Percentiles rank a stretch among this genome's conserved stretches.
phyloP scores from a whole-genome alignment of 2,329 filamentous ascomycete genomes.

The Diaporthe velutina region DNA sequence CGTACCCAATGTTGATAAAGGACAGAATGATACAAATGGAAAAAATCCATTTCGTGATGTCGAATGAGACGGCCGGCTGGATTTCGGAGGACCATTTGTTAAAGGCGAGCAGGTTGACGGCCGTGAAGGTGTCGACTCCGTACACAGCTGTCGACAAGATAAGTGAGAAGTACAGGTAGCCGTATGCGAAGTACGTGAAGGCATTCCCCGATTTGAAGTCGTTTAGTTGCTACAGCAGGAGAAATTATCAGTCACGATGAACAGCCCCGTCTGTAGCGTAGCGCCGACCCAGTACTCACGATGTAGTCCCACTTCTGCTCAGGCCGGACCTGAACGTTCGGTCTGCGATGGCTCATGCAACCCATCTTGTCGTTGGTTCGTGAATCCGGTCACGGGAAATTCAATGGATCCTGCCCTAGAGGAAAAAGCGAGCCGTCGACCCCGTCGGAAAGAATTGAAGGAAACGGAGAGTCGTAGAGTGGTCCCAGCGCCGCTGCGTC shows the following conservation, averaged over 20 bases:
- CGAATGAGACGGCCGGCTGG: slow-evolving; percentile 80
- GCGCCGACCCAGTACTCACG: slow-evolving; percentile 61
- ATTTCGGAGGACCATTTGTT: slow-evolving; percentile 90
- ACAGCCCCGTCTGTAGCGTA: not conserved
- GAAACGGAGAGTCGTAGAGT: slow-evolving; percentile 38
- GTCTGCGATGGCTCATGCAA: slow-evolving; percentile 72
- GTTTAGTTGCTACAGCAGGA: slow-evolving; percentile 57
- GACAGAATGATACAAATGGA: slow-evolving; percentile 92
- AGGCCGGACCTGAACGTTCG: slow-evolving; percentile 75
- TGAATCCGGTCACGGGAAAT: slow-evolving; percentile 36
- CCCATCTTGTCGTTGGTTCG: slow-evolving; percentile 66
- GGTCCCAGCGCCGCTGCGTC: slow-evolving; percentile 37
- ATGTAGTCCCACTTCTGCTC: slow-evolving; percentile 98
- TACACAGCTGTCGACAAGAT: slow-evolving; percentile 87
- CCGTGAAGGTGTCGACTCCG: slow-evolving; percentile 91
- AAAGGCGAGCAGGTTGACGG: slow-evolving; percentile 90
- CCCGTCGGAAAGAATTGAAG: slow-evolving; percentile 42
- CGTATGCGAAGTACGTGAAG: slow-evolving; percentile 83
- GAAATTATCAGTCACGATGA: slow-evolving; percentile 27
- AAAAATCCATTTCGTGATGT: slow-evolving; percentile 94
- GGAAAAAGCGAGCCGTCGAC: slow-evolving; percentile 41
- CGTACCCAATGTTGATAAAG: slow-evolving; percentile 83
- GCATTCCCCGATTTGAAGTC: slow-evolving; percentile 91
- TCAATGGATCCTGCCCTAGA: slow-evolving; percentile 35
- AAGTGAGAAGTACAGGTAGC: slow-evolving; percentile 85